These are phyloP conservation scores for Pulveroboletus sp. DNA, from an alignment of 768 basidiomycete species.

Conservation along the genomic window DNA sequence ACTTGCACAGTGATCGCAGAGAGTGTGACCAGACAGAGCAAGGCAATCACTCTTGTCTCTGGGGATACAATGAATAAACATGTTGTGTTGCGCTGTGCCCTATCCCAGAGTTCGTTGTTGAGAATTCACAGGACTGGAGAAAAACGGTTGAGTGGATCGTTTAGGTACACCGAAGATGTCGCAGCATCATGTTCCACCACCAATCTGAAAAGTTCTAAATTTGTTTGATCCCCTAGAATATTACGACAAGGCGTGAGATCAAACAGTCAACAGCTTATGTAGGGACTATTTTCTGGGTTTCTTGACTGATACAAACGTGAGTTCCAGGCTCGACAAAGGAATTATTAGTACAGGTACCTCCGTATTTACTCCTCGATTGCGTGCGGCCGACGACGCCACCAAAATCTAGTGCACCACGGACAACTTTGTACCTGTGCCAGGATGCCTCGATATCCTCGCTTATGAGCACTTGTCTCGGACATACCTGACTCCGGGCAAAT, in stretches of 20 bases:
- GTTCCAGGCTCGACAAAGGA: not conserved
- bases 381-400: conserved; percentile 82
- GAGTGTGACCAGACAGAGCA: no score
- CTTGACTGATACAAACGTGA: conserved; percentile 52
- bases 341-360: conserved; percentile 48
- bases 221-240: not conserved
- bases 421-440: conserved; percentile 78
- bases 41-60: not conserved
- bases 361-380: conserved; percentile 86
- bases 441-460: conserved; percentile 1
- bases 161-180: not conserved
- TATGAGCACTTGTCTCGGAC: conserved; percentile 20
- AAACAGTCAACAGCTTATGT: not conserved
- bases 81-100: not conserved
- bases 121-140: not conserved
- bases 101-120: not conserved
- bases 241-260: not conserved
- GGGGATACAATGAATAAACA: not conserved
- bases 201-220: not conserved
- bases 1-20: no score
- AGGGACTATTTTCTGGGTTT: conserved; percentile 70
- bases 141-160: not conserved
- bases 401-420: conserved; percentile 89
- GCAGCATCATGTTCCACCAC: not conserved
- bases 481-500: conserved; percentile 95